Evolutionary conservation across 2,329 filamentous ascomycete genomes (phyloP).

Genomic region (Xylariaceae sp.): DNA sequence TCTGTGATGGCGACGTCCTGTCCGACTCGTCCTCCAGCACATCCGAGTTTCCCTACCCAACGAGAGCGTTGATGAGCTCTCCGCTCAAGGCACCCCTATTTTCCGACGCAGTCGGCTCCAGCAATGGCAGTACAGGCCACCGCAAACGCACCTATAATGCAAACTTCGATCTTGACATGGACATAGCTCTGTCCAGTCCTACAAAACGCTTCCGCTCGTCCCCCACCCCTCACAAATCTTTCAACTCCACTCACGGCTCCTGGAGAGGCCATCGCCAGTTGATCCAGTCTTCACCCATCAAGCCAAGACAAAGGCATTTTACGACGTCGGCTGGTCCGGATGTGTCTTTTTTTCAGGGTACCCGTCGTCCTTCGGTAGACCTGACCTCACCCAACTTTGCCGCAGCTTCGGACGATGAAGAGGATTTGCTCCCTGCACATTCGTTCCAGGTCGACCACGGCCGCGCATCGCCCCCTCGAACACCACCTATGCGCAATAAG

Average conservation of each 20-base stretch:
- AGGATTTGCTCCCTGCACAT: conserved; percentile 72
- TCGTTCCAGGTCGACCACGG: conserved; percentile 64
- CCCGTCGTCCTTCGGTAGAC: conserved; percentile 63
- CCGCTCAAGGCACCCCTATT: conserved; percentile 77
- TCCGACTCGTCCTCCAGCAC: conserved; percentile 85
- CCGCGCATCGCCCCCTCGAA: conserved; percentile 78
- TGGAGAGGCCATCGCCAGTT: conserved; percentile 77
- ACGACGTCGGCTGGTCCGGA: conserved; percentile 66
- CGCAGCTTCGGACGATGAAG: conserved; percentile 72
- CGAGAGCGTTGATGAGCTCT: conserved; percentile 71
- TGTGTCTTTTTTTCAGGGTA: conserved; percentile 73
- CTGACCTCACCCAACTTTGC: conserved; percentile 57
- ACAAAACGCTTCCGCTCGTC: conserved; percentile 68
- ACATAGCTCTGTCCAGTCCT: conserved; percentile 51
- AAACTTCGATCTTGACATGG: conserved; percentile 51
- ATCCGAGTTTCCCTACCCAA: conserved; percentile 70
- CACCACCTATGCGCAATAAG: conserved; percentile 64
- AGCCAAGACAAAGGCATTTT: conserved; percentile 71
- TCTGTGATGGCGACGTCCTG: conserved; percentile 66
- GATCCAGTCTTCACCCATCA: conserved; percentile 81
- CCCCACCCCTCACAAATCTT: conserved; percentile 56
- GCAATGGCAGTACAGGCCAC: conserved; percentile 61
- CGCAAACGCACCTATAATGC: conserved; percentile 61
- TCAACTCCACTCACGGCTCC: conserved; percentile 48
- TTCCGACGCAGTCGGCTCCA: conserved; percentile 74